Conservation (phyloP, 164 flowering plant genomes). For the Tetrastigma voinierianum region DNA sequence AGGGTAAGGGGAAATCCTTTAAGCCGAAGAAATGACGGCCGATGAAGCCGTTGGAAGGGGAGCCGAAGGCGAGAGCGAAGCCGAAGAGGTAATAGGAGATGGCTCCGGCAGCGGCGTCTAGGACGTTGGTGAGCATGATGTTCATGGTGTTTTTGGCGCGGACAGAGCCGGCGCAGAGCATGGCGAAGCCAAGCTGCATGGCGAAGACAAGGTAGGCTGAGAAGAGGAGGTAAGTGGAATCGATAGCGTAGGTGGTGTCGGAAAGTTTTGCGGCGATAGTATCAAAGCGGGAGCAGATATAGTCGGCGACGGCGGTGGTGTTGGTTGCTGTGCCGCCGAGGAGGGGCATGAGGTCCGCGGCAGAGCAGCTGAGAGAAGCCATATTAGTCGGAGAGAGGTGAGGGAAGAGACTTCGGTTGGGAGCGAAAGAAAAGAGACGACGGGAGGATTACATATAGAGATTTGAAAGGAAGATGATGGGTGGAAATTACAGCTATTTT, state of each 20-base stretch:
- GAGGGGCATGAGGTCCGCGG: conserved; percentile 26
- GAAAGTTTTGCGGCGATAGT: conserved; percentile 6
- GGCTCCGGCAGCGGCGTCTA: conserved; percentile 58
- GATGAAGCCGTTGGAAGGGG: conserved; percentile 45
- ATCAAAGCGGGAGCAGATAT: conserved; percentile 29
- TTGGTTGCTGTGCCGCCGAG: conserved; percentile 20
- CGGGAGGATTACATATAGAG: too few species aligned
- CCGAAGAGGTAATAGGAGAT: conserved; percentile 56
- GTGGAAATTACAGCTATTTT: too few species aligned
- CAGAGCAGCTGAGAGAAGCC: conserved; percentile 32
- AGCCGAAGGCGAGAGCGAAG: conserved; percentile 47
- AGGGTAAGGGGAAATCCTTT: conserved; percentile 25
- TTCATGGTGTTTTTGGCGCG: conserved; percentile 65
- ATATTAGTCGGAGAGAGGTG: conserved; percentile 3
- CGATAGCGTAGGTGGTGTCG: conserved; percentile 30
- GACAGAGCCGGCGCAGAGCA: conserved; percentile 64
- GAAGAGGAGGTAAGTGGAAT: conserved; percentile 44
- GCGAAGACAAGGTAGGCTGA: conserved; percentile 54
- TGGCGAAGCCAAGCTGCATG: conserved; percentile 59
- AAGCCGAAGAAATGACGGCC: conserved; percentile 63
- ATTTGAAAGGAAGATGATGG: too few species aligned
- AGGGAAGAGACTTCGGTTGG: not conserved
- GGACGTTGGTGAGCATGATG: conserved; percentile 64
- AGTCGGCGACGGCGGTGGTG: conserved; percentile 28
- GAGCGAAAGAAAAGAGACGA: too few species aligned